Conservation (phyloP, 1,284 basidiomycete species). For the Cryptococcus neoformans region DNA sequence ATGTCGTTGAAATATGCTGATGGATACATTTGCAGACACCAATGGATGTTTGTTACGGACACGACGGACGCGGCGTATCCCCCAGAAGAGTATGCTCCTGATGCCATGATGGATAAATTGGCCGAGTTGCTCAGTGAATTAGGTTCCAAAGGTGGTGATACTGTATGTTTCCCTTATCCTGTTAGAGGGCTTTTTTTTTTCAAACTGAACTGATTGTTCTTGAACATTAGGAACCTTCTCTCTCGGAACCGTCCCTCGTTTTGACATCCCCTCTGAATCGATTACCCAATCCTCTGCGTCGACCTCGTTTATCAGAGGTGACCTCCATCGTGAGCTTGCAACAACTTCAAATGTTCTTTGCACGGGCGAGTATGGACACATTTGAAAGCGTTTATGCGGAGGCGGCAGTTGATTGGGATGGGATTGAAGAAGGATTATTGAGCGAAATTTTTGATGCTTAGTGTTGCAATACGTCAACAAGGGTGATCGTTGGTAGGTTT, state of each 20-base stretch:
- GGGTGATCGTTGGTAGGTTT: too few relatives aligned
- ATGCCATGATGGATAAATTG: conserved; percentile 85
- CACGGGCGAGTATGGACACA: conserved; percentile 76
- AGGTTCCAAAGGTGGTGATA: background rate
- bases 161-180: background rate
- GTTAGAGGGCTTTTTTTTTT: background rate
- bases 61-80: conserved; percentile 93
- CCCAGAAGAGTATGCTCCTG: conserved; percentile 75
- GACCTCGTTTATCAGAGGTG: conserved; percentile 66
- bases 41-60: conserved; percentile 99
- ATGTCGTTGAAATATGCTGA: background rate
- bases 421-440: conserved; percentile 72
- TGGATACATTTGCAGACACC: conserved; percentile 61
- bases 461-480: background rate
- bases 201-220: background rate
- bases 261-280: background rate
- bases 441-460: conserved; percentile 80
- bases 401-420: conserved; percentile 71
- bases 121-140: conserved; percentile 67
- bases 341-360: conserved; percentile 82
- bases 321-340: conserved; percentile 74
- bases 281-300: conserved; percentile 53
- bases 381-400: conserved; percentile 86
- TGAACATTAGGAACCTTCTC: too few relatives aligned
- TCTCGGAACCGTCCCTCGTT: background rate